These are phyloP conservation scores for Grosmannia clavigera DNA, from an alignment of 2,329 filamentous ascomycete genomes.

Conservation along the genomic window DNA sequence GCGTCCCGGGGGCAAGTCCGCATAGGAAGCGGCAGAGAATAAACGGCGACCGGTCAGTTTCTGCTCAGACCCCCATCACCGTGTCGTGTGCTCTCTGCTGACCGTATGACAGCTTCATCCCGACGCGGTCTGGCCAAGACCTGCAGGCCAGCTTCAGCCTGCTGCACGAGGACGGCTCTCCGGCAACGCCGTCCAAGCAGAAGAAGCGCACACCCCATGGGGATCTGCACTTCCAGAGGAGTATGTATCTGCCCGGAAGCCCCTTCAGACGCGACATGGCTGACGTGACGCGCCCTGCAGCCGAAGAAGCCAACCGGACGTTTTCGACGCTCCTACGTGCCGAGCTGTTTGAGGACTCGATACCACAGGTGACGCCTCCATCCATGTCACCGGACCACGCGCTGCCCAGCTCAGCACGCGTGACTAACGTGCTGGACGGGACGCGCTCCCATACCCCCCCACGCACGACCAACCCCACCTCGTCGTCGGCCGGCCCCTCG, in stretches of 20 bases:
- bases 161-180: constrained; percentile 84
- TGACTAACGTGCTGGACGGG: constrained; percentile 47
- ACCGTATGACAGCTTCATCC: constrained; percentile 62
- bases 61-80: background rate
- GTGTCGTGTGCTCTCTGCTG: background rate
- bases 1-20: constrained; percentile 40
- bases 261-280: too few relatives aligned
- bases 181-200: constrained; percentile 75
- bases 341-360: constrained; percentile 82
- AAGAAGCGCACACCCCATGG: constrained; percentile 78
- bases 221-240: constrained; percentile 88
- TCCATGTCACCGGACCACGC: constrained; percentile 47
- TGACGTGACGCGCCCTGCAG: constrained; percentile 25
- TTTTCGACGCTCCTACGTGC: constrained; percentile 79
- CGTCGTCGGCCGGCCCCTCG: constrained; percentile 39
- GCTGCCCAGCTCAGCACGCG: constrained; percentile 35
- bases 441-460: constrained; percentile 74
- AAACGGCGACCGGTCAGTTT: constrained; percentile 46
- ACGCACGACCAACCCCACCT: constrained; percentile 7
- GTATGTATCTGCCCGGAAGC: constrained; percentile 34
- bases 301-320: constrained; percentile 88
- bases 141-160: constrained; percentile 86
- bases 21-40: constrained; percentile 47
- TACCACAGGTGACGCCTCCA: constrained; percentile 66
- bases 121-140: constrained; percentile 85